Base-by-base conservation (phyloP, 768 basidiomycete genomes). In the Russula compacta region DNA sequence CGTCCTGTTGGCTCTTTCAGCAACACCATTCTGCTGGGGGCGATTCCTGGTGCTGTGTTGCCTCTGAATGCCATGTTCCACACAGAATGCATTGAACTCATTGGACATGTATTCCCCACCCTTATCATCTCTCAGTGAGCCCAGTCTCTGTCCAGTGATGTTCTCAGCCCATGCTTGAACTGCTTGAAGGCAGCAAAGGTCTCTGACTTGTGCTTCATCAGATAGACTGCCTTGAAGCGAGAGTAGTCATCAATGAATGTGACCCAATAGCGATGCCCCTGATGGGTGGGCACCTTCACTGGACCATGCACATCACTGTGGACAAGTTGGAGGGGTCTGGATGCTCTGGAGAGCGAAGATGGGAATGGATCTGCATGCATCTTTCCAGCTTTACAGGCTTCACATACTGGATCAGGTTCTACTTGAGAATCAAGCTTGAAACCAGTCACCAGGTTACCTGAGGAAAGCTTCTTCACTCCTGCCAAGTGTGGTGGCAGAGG, bases 11-110 rank as follows among this genome's bases (percentile, higher is more conserved):
- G 65, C 62, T 1, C 72, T 62, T 61, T 81, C 76, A 2, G 76
- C 76, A 4, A 77, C 70, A 21, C 76, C 73, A 61, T 81, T 81
- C 53, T 79, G 75, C 67, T 78, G 72, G 2, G n/a, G 64, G 49
- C 6, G 7, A 7, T 38, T 38, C 36, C 36, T 38, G 6, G 36
- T 12, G 12, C 36, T 38, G 36, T 68, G 69, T 58, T 68, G 66
- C 9, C 61, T 43, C 42, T 56, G 56, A 19, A 71, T 71, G 38
- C 70, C 65, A 35, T 63, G 24, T 3, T 29, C 43, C 33, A 60
- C 52, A 48, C 59, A 55, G 62, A 68, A 8, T 3, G 38, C 52
- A 5, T 53, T 19, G 36, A 69, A 63, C 46, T 48, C 65, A 12
- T 59, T 65, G 40, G 56, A 58, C 58, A 68, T 65, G 40, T 67